phyloP scores from a whole-genome alignment of 2,329 filamentous ascomycete species.

The Aspergillus sp. region DNA sequence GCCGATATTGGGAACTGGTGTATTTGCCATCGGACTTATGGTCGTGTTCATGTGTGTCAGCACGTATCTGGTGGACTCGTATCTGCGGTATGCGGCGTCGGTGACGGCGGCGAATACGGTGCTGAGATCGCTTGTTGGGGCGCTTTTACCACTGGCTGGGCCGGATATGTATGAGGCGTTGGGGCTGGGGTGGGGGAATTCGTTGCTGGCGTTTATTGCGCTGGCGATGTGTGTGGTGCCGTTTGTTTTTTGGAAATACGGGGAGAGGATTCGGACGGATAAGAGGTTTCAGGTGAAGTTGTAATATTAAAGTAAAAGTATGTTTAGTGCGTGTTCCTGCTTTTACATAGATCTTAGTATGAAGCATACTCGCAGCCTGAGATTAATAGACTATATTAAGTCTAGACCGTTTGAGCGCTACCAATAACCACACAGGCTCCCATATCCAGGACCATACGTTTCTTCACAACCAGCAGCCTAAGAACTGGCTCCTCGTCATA shows the following conservation, averaged over 20 bases:
- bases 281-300: constrained; percentile 18
- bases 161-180: constrained; percentile 59
- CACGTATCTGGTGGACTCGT: constrained; percentile 66
- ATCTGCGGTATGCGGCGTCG: constrained; percentile 58
- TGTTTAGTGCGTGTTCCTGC: no score
- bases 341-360: no score
- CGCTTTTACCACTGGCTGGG: constrained; percentile 58
- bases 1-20: constrained; percentile 55
- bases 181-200: constrained; percentile 62
- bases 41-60: constrained; percentile 52
- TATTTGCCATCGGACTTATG: constrained; percentile 33
- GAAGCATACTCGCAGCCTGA: no score
- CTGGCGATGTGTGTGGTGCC: constrained; percentile 51
- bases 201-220: constrained; percentile 53
- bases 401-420: no score
- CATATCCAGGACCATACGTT: no score
- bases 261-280: constrained; percentile 17
- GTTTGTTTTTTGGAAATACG: constrained; percentile 19
- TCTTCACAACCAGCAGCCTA: no score
- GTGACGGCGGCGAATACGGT: constrained; percentile 57
- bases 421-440: no score
- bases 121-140: constrained; percentile 50
- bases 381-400: no score
- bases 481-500: no score
- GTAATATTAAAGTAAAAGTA: neutral